Percentiles rank a stretch among this genome's conserved stretches.
These are phyloP conservation scores for Penicillium concentricum DNA, from an alignment of 2,329 filamentous ascomycete species.

Conservation along the genomic window DNA sequence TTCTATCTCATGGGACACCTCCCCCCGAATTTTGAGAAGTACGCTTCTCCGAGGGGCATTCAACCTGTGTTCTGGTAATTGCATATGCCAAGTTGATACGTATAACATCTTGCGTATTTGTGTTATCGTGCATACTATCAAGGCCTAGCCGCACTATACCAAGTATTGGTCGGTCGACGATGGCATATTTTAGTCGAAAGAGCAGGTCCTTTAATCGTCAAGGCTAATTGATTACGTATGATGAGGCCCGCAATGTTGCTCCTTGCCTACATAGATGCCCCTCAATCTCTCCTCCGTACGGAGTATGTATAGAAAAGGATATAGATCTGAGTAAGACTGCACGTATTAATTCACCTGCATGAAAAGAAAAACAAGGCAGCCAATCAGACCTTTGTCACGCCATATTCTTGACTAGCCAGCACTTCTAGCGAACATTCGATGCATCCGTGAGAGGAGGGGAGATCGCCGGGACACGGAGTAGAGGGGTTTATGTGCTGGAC, in stretches of 20 bases:
- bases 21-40: background rate
- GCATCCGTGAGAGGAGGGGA: conserved; percentile 2
- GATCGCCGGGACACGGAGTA: background rate
- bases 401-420: background rate
- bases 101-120: background rate
- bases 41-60: background rate
- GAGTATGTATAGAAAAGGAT: background rate
- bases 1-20: background rate
- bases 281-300: background rate
- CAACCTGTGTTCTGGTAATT: background rate
- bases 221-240: background rate
- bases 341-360: background rate
- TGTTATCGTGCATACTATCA: background rate
- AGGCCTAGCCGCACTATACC: background rate
- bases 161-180: too few species aligned
- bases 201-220: too few species aligned
- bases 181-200: background rate
- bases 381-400: background rate
- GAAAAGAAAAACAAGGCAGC: conserved; percentile 1
- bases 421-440: conserved; percentile 7
- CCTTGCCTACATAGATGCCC: too few species aligned
- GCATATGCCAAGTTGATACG: background rate
- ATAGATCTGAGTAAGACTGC: conserved; percentile 5
- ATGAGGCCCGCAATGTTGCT: background rate
- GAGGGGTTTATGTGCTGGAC: background rate